phyloP scores from a whole-genome alignment of 2,329 filamentous ascomycete genomes.

The Phaeomoniella chlamydospora region DNA sequence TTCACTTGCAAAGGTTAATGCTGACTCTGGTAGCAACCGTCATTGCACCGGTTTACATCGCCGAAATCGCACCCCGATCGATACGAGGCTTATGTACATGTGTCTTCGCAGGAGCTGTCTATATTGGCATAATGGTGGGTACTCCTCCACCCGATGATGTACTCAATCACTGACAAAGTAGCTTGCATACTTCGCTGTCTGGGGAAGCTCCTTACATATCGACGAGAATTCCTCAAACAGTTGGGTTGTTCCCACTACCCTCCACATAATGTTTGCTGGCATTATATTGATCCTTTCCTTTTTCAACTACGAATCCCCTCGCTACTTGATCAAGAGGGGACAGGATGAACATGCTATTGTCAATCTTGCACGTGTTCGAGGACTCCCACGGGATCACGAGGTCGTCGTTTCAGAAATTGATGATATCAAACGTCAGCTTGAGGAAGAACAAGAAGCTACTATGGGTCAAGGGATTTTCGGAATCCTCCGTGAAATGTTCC shows the following conservation, averaged over 20 bases:
- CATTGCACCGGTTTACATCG: constrained; percentile 52
- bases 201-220: constrained; percentile 19
- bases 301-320: constrained; percentile 55
- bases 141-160: constrained; percentile 60
- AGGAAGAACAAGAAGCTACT: constrained; percentile 59
- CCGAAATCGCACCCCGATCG: constrained; percentile 55
- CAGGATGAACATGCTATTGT: constrained; percentile 32
- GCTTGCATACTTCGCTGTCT: too few relatives aligned
- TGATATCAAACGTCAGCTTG: constrained; percentile 49
- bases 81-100: constrained; percentile 61
- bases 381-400: constrained; percentile 43
- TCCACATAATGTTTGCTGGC: constrained; percentile 65
- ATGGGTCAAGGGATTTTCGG: constrained; percentile 50
- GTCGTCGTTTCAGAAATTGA: constrained; percentile 49
- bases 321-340: constrained; percentile 53
- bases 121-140: constrained; percentile 62
- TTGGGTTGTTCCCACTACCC: constrained; percentile 54
- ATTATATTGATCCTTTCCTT: constrained; percentile 58
- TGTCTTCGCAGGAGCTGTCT: constrained; percentile 57
- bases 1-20: too few relatives aligned
- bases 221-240: constrained; percentile 24
- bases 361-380: constrained; percentile 41
- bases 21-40: too few relatives aligned
- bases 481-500: constrained; percentile 53
- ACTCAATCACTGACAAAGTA: constrained; percentile 27